Conservation (phyloP, 164 flowering plant species). For the Santalum album region DNA sequence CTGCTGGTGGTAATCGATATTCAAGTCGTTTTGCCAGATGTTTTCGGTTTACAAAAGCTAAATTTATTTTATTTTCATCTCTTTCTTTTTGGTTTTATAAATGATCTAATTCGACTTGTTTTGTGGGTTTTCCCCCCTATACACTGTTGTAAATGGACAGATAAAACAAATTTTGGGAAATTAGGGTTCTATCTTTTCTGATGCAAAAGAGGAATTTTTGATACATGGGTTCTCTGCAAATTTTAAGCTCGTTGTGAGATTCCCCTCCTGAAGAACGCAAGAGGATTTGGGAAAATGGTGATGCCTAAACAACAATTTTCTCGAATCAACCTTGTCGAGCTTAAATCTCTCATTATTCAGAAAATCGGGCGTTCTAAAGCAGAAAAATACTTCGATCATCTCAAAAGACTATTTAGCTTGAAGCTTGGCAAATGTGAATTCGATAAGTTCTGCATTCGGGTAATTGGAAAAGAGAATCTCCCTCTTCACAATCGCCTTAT, state of each 20-base stretch:
- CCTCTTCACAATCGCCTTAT: slow-evolving; percentile 65
- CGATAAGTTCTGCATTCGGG: slow-evolving; percentile 38
- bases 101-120: no score
- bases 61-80: no score
- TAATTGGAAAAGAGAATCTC: slow-evolving; percentile 69
- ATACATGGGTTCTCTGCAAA: slow-evolving; percentile 3
- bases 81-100: no score
- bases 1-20: no score
- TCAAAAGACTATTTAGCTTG: slow-evolving; percentile 33
- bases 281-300: slow-evolving; percentile 25
- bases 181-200: slow-evolving; percentile 18
- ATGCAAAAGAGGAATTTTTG: neutral
- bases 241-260: neutral
- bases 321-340: slow-evolving; percentile 51
- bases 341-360: slow-evolving; percentile 42
- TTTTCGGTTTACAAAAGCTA: no score
- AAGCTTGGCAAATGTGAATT: slow-evolving; percentile 58
- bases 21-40: no score
- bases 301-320: slow-evolving; percentile 23
- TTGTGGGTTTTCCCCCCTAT: no score
- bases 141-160: no score
- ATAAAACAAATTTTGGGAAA: no score
- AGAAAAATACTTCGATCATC: slow-evolving; percentile 52
- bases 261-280: slow-evolving; percentile 11
- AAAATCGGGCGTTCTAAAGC: slow-evolving; percentile 61